These are phyloP conservation scores for Psidium friedrichsthalianum DNA, from an alignment of 345 rosid species.

Conservation along the genomic window DNA sequence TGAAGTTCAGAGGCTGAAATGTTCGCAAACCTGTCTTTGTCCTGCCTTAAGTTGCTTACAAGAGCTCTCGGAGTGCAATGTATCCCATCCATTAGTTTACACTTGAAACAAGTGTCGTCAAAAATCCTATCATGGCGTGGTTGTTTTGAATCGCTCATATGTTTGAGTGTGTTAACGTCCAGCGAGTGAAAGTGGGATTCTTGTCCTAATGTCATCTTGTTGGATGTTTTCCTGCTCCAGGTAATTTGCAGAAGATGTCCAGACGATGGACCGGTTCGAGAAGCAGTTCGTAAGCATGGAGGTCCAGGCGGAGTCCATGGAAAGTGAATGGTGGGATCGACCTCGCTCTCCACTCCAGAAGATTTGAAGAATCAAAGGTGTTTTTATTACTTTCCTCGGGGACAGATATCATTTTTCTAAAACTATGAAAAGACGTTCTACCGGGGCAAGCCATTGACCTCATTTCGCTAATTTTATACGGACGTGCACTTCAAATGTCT, in stretches of 20 bases:
- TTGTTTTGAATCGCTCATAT: not conserved
- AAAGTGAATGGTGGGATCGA: constrained; percentile 95
- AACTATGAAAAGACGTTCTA: too few species aligned
- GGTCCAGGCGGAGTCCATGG: constrained; percentile 98
- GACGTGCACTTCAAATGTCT: not conserved
- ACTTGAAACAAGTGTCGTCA: not conserved
- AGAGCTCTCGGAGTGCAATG: not conserved
- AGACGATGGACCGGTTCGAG: constrained; percentile 98
- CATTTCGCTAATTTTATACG: not conserved
- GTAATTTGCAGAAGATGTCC: constrained; percentile 97
- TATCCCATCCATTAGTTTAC: not conserved
- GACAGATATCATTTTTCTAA: too few species aligned
- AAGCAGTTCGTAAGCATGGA: constrained; percentile 99
- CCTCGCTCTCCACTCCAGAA: constrained; percentile 92
- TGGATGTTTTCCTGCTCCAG: constrained; percentile 14
- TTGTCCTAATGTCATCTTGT: not conserved
- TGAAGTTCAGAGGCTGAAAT: not conserved
- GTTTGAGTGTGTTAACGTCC: not conserved
- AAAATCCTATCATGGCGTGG: not conserved
- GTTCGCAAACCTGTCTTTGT: not conserved
- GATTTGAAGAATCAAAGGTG: not conserved
- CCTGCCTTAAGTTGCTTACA: not conserved
- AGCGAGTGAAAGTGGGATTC: not conserved
- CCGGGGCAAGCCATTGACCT: not conserved
- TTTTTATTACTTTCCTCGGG: too few species aligned